These are phyloP conservation scores for Parastagonospora nodorum DNA, from an alignment of 2,329 filamentous ascomycete genomes.

Conservation along the genomic window DNA sequence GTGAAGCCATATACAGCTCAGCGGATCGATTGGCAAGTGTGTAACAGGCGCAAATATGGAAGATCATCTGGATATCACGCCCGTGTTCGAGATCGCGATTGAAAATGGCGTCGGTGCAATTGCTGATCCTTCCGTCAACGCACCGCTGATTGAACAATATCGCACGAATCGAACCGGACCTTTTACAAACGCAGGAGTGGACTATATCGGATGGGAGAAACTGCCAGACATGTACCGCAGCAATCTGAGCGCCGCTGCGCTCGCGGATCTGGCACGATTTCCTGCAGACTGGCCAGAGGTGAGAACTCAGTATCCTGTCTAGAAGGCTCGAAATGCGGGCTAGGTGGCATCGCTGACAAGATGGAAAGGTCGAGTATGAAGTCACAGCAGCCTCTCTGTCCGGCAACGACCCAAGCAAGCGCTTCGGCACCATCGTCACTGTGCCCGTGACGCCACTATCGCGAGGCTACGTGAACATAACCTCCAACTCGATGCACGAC, in stretches of 20 bases:
- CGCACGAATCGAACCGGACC: neutral
- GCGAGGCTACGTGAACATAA: neutral
- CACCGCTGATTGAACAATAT: neutral
- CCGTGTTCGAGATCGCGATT: neutral
- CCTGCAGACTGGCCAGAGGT: neutral
- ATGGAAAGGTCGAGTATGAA: neutral
- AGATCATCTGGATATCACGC: neutral
- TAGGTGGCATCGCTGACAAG: neutral
- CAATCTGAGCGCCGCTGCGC: neutral
- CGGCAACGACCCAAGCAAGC: neutral
- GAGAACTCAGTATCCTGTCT: neutral
- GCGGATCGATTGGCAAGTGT: neutral
- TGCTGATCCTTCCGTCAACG: neutral
- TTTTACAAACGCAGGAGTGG: neutral
- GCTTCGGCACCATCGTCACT: neutral
- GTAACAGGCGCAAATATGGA: neutral
- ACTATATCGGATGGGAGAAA: neutral
- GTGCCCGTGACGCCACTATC: neutral
- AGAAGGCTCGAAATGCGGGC: neutral
- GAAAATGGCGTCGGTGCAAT: neutral
- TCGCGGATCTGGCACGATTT: neutral
- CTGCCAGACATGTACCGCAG: neutral
- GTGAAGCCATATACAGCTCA: no score
- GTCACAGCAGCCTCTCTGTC: neutral
- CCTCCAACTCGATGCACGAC: neutral